Evolutionary conservation across 2,329 filamentous ascomycete species (phyloP).

Genomic region (Cladosporium colombiae): DNA sequence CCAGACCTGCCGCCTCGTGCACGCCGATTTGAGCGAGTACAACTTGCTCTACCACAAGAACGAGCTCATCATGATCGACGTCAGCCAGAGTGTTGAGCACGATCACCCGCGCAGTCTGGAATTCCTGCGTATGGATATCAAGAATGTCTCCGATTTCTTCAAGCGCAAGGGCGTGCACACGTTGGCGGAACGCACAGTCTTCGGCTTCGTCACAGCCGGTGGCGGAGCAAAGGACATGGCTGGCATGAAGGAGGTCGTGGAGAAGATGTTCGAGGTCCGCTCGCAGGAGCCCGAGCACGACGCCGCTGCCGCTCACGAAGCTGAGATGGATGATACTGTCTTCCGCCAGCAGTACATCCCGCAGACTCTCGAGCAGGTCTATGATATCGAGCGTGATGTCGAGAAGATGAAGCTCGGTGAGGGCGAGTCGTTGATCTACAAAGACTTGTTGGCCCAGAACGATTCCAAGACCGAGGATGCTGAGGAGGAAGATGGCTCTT

Average conservation of each 20-base stretch:
- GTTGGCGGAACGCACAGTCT: constrained; percentile 75
- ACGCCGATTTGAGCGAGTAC: constrained; percentile 97
- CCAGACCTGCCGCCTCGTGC: constrained; percentile 86
- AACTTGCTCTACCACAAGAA: constrained; percentile 88
- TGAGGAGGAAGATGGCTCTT: constrained; percentile 26
- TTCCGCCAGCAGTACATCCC: constrained; percentile 97
- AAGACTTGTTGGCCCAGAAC: constrained; percentile 72
- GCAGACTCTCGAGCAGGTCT: constrained; percentile 92
- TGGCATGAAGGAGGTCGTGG: constrained; percentile 62
- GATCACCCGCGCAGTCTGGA: constrained; percentile 91
- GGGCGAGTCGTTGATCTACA: constrained; percentile 78
- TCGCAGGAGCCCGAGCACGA: constrained; percentile 48
- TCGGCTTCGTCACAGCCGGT: constrained; percentile 73
- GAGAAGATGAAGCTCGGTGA: constrained; percentile 73
- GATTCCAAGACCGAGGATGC: constrained; percentile 45
- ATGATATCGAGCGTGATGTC: constrained; percentile 90
- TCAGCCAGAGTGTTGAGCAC: constrained; percentile 95
- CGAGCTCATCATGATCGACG: constrained; percentile 90
- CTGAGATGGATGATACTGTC: constrained; percentile 81
- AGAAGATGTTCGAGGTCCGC: constrained; percentile 65
- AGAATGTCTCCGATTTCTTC: constrained; percentile 95
- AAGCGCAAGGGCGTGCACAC: constrained; percentile 78
- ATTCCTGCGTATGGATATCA: constrained; percentile 97
- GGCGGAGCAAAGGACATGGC: constrained; percentile 60
- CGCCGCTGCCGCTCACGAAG: constrained; percentile 54